Percentiles rank a stretch among this genome's conserved stretches.
Evolutionary conservation across 345 rosid genomes (phyloP).

Genomic region (Brassica rapa): DNA sequence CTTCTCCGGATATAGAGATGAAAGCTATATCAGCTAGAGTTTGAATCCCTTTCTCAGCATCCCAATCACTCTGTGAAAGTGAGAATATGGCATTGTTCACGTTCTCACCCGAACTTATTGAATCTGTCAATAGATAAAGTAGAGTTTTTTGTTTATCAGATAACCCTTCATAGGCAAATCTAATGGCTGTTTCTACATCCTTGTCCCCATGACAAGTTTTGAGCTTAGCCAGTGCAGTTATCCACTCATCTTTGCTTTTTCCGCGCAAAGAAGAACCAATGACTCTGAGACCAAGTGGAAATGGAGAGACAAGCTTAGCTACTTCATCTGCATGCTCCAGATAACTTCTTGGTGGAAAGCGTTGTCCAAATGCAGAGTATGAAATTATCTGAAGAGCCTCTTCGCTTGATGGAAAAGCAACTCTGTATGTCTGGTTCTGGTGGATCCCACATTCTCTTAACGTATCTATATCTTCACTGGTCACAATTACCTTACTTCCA

Average conservation of each 20-base stretch:
- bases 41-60: slow-evolving; percentile 19
- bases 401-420: slow-evolving; percentile 7
- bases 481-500: slow-evolving; percentile 23
- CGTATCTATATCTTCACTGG: not conserved
- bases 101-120: not conserved
- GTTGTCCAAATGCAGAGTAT: slow-evolving; percentile 24
- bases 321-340: not conserved
- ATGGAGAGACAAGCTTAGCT: not conserved
- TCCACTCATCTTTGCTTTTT: slow-evolving; percentile 15
- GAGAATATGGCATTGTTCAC: not conserved
- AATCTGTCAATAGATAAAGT: not conserved
- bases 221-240: not conserved
- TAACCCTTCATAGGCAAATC: not conserved
- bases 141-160: not conserved
- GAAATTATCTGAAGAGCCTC: slow-evolving; percentile 17
- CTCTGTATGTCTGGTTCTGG: slow-evolving; percentile 12
- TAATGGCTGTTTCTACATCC: not conserved
- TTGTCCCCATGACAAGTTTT: not conserved
- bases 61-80: not conserved
- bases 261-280: slow-evolving; percentile 17
- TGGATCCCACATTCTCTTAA: not conserved
- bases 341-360: slow-evolving; percentile 27
- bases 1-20: not conserved
- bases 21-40: not conserved
- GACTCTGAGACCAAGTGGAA: slow-evolving; percentile 19